Conservation (phyloP, 768 basidiomycete species). For the Trametopsis cervina region DNA sequence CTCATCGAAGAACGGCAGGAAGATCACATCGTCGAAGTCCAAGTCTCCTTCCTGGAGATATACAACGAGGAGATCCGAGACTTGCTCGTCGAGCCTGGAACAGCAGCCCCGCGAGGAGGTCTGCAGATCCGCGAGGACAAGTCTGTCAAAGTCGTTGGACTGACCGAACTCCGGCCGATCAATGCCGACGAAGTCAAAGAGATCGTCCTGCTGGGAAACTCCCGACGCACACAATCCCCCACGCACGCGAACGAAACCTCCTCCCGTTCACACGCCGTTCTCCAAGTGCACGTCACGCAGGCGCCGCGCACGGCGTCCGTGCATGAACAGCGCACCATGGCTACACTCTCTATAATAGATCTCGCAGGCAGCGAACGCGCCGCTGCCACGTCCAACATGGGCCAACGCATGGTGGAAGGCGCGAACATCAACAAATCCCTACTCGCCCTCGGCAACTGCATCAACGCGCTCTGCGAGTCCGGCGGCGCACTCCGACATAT, state of each 20-base stretch:
- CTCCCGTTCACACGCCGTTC: slow-evolving; percentile 95
- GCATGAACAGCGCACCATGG: slow-evolving; percentile 77
- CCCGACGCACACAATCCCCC: slow-evolving; percentile 82
- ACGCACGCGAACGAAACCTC: slow-evolving; percentile 97
- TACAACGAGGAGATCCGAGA: slow-evolving; percentile 99
- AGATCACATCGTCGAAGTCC: slow-evolving; percentile 80
- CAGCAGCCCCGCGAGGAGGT: slow-evolving; percentile 66
- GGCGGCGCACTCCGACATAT: slow-evolving; percentile 84
- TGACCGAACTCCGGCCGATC: slow-evolving; percentile 76
- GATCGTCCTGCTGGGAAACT: slow-evolving; percentile 86
- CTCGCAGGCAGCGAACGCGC: slow-evolving; percentile 96
- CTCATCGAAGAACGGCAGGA: slow-evolving; percentile 83
- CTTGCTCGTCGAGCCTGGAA: slow-evolving; percentile 73
- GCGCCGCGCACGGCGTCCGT: slow-evolving; percentile 80
- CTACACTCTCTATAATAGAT: slow-evolving; percentile 95
- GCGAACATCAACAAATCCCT: slow-evolving; percentile 99
- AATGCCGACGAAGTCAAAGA: slow-evolving; percentile 91
- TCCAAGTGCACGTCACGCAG: slow-evolving; percentile 91
- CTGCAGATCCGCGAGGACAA: slow-evolving; percentile 94
- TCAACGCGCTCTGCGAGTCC: slow-evolving; percentile 96
- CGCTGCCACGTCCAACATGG: slow-evolving; percentile 94
- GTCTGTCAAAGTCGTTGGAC: slow-evolving; percentile 81
- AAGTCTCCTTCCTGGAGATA: slow-evolving; percentile 95
- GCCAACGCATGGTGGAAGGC: slow-evolving; percentile 96
- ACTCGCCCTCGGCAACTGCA: slow-evolving; percentile 95